A percentile compares a stretch with the other conserved stretches of the same genome.
Evolutionary conservation across 73 alveolate species (phyloP).

Genomic region (Effrenium voratum): DNA sequence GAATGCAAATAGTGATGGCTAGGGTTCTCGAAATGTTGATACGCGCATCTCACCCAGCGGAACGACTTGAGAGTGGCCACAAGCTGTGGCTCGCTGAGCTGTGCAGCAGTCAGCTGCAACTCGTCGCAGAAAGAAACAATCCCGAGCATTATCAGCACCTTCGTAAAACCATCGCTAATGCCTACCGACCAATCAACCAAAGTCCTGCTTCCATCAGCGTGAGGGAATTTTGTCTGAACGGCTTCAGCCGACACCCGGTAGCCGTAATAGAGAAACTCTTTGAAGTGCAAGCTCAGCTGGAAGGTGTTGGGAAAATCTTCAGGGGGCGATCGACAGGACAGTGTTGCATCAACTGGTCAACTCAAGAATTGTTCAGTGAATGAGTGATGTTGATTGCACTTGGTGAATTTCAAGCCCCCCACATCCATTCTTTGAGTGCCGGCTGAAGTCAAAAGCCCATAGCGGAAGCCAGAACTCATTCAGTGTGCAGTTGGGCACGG

Average conservation of each 20-base stretch:
- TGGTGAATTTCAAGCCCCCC: not conserved
- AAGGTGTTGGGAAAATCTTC: constrained; percentile 1
- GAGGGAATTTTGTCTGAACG: not conserved
- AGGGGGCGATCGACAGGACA: not conserved
- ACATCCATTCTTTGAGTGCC: constrained; percentile 3
- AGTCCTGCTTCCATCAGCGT: not conserved
- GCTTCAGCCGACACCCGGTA: not conserved
- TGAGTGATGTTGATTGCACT: not conserved
- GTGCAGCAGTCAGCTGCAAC: not conserved
- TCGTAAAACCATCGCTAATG: not conserved
- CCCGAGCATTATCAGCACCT: not conserved
- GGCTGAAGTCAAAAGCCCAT: not conserved
- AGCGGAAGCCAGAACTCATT: constrained; percentile 8
- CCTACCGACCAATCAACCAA: not conserved
- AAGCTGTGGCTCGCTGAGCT: not conserved
- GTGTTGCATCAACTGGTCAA: not conserved
- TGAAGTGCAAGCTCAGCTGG: not conserved
- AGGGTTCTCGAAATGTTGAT: not conserved
- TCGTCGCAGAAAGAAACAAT: not conserved
- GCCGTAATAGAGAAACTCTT: not conserved
- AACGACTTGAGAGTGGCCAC: not conserved
- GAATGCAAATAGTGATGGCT: not conserved
- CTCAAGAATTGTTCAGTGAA: not conserved
- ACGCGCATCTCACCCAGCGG: not conserved
- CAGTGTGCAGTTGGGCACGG: not conserved